Conservation (phyloP, 148 eudicot species). For the Rhododendron molle region DNA sequence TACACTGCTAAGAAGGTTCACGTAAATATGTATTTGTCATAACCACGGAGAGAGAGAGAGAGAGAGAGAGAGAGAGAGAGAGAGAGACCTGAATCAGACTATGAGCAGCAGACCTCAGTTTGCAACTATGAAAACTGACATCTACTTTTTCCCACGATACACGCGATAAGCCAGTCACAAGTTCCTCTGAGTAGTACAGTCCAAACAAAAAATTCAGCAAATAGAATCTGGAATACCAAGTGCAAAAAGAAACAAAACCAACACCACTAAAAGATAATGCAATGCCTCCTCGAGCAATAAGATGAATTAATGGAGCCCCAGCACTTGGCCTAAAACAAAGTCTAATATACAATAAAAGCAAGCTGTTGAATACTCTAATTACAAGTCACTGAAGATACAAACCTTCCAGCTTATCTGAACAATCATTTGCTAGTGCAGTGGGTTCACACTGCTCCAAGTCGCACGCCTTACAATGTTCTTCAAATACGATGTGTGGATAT, state of each 20-base stretch:
- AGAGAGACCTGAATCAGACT: slow-evolving; percentile 85
- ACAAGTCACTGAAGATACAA: not conserved
- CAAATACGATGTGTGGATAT: slow-evolving; percentile 53
- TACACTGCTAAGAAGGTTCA: not conserved
- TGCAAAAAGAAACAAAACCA: slow-evolving; percentile 12
- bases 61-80: slow-evolving; percentile 20
- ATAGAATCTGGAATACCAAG: not conserved
- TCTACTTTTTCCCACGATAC: slow-evolving; percentile 97
- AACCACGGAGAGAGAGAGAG: slow-evolving; percentile 1
- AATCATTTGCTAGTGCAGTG: slow-evolving; percentile 18
- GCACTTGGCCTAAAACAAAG: not conserved
- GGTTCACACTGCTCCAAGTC: slow-evolving; percentile 27
- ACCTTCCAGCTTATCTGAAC: slow-evolving; percentile 41
- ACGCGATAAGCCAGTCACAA: slow-evolving; percentile 70
- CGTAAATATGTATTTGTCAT: not conserved
- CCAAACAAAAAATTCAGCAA: not conserved
- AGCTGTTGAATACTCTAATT: not conserved
- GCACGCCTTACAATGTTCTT: slow-evolving; percentile 49
- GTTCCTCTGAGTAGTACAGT: slow-evolving; percentile 57
- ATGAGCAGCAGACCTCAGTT: slow-evolving; percentile 70
- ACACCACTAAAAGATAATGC: not conserved
- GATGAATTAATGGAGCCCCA: not conserved
- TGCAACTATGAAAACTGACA: slow-evolving; percentile 91
- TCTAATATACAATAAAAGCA: not conserved
- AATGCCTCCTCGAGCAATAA: not conserved